Conservation (phyloP, 225 moss, liverwort and hornwort species). For the Marchantia polymorpha region DNA sequence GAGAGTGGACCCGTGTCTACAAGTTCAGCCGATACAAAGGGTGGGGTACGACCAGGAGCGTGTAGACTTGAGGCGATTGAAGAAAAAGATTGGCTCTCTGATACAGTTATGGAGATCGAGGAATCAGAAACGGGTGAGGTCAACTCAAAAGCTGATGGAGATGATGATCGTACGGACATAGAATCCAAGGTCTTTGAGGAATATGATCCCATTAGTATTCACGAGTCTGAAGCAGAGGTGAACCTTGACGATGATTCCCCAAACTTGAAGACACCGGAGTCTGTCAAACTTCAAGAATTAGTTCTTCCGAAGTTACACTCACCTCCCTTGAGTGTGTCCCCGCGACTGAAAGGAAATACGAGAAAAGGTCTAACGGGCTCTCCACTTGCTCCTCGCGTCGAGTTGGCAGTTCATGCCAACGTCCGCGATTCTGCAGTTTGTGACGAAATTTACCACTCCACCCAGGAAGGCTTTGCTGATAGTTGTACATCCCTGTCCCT, state of each 20-base stretch:
- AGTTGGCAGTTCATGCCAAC: background rate
- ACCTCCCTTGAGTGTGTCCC: slow-evolving; percentile 63
- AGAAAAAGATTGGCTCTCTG: slow-evolving; percentile 33
- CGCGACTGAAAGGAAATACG: slow-evolving; percentile 47
- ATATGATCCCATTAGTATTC: background rate
- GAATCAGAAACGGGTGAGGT: background rate
- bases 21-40: background rate
- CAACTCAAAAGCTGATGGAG: background rate
- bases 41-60: background rate
- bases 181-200: slow-evolving; percentile 10
- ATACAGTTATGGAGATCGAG: slow-evolving; percentile 32
- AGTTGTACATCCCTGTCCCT: slow-evolving; percentile 31
- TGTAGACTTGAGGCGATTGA: slow-evolving; percentile 32
- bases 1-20: slow-evolving; percentile 6
- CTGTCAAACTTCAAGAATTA: slow-evolving; percentile 18
- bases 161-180: background rate
- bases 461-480: slow-evolving; percentile 39
- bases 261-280: slow-evolving; percentile 29
- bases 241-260: slow-evolving; percentile 15
- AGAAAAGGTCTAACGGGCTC: slow-evolving; percentile 34
- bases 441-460: slow-evolving; percentile 45
- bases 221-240: slow-evolving; percentile 1
- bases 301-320: slow-evolving; percentile 50
- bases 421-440: background rate
- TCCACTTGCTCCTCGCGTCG: slow-evolving; percentile 16